Base-by-base conservation (phyloP, 2,329 filamentous ascomycete genomes). In the Alternaria gansuensis region DNA sequence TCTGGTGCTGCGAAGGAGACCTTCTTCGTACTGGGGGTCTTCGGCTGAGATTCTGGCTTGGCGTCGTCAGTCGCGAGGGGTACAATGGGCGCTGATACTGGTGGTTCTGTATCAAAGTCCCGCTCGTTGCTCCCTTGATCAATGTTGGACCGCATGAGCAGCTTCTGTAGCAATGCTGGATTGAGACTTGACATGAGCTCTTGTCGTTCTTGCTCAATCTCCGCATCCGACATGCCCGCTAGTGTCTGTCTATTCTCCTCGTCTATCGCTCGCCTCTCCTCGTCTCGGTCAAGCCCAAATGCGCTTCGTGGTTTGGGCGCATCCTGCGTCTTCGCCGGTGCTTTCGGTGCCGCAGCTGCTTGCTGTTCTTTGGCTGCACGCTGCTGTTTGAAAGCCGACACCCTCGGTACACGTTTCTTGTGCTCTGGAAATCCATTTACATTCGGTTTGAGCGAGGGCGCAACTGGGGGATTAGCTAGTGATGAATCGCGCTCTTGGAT, bases 391-490 rank as follows among this genome's bases (percentile, higher is more conserved):
- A 97, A 97, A 2, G 90, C 85, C 2, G 93, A 97, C 7, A 86
- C 79, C 57, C 85, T 85, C 55, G 67, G 67, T 11, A 82, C 84
- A 65, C 93, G 88, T 75, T 91, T 92, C 77, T 90, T 95, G 76
- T 93, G 93, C 58, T 88, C 87, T n/a, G 95, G 95, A 68, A 98
- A 98, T 1, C 95, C 95, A 11, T 86, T 88, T 4, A 82, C 63
- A 51, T 70, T 77, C 21, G 82, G 80, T 51, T 85, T 86, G 39
- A 86, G 80, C 45, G 84, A 83, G 13, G 89, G 88, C 9, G 88
- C 85, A 37, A 83, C 82, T 8, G 90, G 88, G 4, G 90, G 83
- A 63, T 86, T 88, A 23, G 87, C 82, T 37, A 85, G 78, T 34
- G 82, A 77, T 26, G 85, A 78, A 43, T 87, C 84, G 62, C 91